Conservation (phyloP, 78 protist species). For the Monosiga brevicollis region DNA sequence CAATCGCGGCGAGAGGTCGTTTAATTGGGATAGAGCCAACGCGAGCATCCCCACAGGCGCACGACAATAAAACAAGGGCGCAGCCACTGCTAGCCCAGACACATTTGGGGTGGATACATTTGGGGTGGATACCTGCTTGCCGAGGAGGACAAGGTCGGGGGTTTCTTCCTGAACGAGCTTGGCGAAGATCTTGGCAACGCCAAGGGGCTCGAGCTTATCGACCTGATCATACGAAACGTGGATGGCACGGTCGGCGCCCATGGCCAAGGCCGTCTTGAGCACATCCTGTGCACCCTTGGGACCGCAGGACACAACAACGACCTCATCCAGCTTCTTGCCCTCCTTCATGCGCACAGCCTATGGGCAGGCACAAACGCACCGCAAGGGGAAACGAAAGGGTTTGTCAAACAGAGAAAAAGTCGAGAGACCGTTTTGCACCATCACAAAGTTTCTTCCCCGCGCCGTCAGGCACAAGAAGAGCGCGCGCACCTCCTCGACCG, state of each 20-base stretch:
- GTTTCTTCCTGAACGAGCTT: constrained; percentile 52
- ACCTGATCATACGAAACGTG: constrained; percentile 45
- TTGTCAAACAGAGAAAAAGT: too few relatives aligned
- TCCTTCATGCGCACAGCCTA: constrained; percentile 86
- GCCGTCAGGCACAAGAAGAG: too few relatives aligned
- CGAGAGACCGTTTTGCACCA: too few relatives aligned
- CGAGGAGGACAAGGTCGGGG: constrained; percentile 40
- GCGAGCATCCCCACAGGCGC: too few relatives aligned
- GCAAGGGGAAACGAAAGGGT: too few relatives aligned
- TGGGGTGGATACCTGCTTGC: constrained; percentile 85
- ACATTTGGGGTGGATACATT: too few relatives aligned
- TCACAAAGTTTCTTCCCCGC: too few relatives aligned
- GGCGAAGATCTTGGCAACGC: constrained; percentile 77
- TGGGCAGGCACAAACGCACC: too few relatives aligned
- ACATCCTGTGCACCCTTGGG: constrained; percentile 47
- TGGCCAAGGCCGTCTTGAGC: constrained; percentile 82
- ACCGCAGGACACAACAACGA: constrained; percentile 86
- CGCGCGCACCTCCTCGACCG: constrained; percentile 44
- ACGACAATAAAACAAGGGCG: too few relatives aligned
- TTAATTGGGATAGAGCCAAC: too few relatives aligned
- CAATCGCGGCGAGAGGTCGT: too few relatives aligned
- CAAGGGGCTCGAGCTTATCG: constrained; percentile 66
- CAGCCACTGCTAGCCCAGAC: too few relatives aligned
- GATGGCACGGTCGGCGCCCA: constrained; percentile 91
- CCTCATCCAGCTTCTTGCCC: constrained; percentile 35